phyloP scores from a whole-genome alignment of 768 basidiomycete genomes.

The Lentinus brumalis region DNA sequence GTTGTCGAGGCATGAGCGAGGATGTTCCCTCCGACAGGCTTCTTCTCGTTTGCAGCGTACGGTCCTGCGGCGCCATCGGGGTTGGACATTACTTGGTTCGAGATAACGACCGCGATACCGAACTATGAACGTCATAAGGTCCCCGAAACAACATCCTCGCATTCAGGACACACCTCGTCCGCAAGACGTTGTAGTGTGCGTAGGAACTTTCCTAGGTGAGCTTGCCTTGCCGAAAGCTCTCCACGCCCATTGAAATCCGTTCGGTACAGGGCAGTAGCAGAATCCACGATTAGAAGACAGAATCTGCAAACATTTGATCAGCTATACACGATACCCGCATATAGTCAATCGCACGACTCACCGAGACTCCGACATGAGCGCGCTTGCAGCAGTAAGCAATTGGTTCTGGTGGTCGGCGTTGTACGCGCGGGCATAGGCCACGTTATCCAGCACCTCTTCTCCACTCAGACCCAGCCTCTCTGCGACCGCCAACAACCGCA shows the following conservation, averaged over 20 bases:
- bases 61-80: constrained; percentile 93
- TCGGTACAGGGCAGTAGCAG: constrained; percentile 92
- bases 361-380: constrained; percentile 99
- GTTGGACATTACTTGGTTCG: constrained; percentile 99
- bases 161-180: constrained; percentile 73
- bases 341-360: constrained; percentile 35
- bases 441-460: constrained; percentile 97
- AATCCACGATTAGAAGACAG: constrained; percentile 94
- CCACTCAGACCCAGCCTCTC: constrained; percentile 96
- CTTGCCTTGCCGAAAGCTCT: constrained; percentile 92
- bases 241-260: constrained; percentile 96
- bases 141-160: constrained; percentile 14
- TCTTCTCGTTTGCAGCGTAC: constrained; percentile 90
- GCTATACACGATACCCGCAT: constrained; percentile 26
- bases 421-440: constrained; percentile 97
- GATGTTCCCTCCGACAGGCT: constrained; percentile 98
- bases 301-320: constrained; percentile 56
- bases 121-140: constrained; percentile 54
- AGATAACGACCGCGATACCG: constrained; percentile 95
- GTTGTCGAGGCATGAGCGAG: constrained; percentile 99
- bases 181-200: constrained; percentile 91
- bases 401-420: constrained; percentile 97
- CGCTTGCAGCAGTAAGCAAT: constrained; percentile 87
- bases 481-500: constrained; percentile 90
- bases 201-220: constrained; percentile 93